These are phyloP conservation scores for Podila epicladia DNA, from an alignment of 192 early-diverging fungal species.

Conservation along the genomic window DNA sequence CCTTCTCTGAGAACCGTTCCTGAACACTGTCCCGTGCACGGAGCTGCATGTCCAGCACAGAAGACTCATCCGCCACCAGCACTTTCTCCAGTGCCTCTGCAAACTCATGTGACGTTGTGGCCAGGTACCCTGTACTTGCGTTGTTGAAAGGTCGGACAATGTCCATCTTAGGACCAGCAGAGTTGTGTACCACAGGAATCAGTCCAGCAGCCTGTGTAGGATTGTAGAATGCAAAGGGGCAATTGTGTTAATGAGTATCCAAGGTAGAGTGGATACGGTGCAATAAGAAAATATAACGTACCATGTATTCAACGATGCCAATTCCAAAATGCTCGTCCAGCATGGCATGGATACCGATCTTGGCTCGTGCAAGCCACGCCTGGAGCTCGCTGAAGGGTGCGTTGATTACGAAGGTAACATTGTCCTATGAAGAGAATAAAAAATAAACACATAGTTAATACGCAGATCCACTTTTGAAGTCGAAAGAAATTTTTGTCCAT, in stretches of 20 bases:
- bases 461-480: not conserved
- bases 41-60: constrained; percentile 59
- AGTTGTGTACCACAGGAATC: constrained; percentile 83
- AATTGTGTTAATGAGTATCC: constrained; percentile 6
- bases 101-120: constrained; percentile 69
- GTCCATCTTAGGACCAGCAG: constrained; percentile 88
- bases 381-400: constrained; percentile 77
- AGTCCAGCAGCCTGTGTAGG: constrained; percentile 77
- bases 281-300: constrained; percentile 36
- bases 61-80: constrained; percentile 52
- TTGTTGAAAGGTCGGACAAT: constrained; percentile 71
- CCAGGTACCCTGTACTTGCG: constrained; percentile 69
- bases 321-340: constrained; percentile 99
- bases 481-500: not conserved
- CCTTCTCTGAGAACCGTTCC: constrained; percentile 77
- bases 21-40: constrained; percentile 70
- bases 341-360: constrained; percentile 96
- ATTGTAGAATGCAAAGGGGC: not conserved
- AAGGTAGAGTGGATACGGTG: not conserved
- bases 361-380: constrained; percentile 65
- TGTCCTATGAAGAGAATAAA: constrained; percentile 46
- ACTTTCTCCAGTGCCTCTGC: constrained; percentile 64
- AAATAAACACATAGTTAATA: not conserved
- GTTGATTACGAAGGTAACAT: constrained; percentile 85
- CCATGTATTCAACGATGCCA: constrained; percentile 98